phyloP scores from a whole-genome alignment of 495 filamentous ascomycete genomes.

The Penicillium goetzii region DNA sequence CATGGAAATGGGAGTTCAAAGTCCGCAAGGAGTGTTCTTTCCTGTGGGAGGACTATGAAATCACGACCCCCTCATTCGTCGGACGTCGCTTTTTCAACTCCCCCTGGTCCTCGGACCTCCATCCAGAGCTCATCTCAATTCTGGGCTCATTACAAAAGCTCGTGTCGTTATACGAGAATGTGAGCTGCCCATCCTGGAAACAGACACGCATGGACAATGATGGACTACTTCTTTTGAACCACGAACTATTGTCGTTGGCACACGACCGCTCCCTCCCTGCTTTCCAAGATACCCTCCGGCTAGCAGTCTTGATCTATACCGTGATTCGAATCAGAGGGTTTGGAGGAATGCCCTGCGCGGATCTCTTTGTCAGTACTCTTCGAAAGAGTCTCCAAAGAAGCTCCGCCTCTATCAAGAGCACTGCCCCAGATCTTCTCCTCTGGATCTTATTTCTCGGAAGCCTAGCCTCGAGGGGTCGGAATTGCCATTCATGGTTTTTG shows the following conservation, averaged over 20 bases:
- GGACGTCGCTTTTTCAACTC: conserved; percentile 19
- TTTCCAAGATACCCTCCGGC: conserved; percentile 24
- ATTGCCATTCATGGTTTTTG: conserved; percentile 21
- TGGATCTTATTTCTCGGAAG: conserved; percentile 12
- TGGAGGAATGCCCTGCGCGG: conserved; percentile 19
- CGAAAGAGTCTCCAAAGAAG: conserved; percentile 16
- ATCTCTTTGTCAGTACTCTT: conserved; percentile 11
- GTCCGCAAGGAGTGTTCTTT: conserved; percentile 6
- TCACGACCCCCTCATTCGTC: background rate
- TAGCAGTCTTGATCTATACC: conserved; percentile 20
- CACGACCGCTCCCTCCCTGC: conserved; percentile 10
- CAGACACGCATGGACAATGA: conserved; percentile 24
- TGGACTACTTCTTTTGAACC: conserved; percentile 18
- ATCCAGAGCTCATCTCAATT: conserved; percentile 15
- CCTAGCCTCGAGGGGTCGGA: conserved; percentile 1
- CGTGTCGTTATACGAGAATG: conserved; percentile 18
- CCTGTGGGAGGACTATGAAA: background rate
- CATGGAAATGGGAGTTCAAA: conserved; percentile 11
- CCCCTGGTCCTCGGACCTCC: conserved; percentile 15
- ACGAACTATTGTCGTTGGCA: conserved; percentile 19
- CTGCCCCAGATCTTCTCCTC: conserved; percentile 5
- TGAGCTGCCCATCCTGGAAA: conserved; percentile 3
- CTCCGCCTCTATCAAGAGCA: conserved; percentile 12
- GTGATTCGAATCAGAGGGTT: conserved; percentile 21
- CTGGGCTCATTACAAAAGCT: conserved; percentile 17